Base-by-base conservation (phyloP, 352 stramenopile species). In the Globisporangium recalcitrans region DNA sequence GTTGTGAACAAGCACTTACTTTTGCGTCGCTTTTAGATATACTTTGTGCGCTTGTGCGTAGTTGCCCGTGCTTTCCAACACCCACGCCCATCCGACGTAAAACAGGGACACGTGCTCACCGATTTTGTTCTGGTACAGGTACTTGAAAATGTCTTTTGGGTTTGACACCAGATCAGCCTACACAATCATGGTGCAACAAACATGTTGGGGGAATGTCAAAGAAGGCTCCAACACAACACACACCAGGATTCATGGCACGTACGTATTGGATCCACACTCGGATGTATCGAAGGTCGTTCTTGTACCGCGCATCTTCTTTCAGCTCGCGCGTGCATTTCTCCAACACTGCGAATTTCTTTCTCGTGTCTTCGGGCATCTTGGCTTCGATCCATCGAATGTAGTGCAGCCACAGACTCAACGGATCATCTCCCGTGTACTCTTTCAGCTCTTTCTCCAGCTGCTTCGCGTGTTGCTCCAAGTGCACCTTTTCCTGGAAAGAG, bases 211-310 rank as follows among this genome's bases (percentile, higher is more conserved):
- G n/a, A n/a, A n/a, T n/a, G n/a, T n/a, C n/a, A n/a, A 9, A 9
- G 22, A 21, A 21, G 38, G 19, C 9, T 22, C 16, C 21, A 60
- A 24, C 9, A 4, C n/a, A 34, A 44, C 24, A 24, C 9, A 21
- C 10, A 40, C 5, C 4, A 36, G 5, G 14, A 21, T 56, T 22
- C n/a, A n/a, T n/a, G 13, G 11, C n/a, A 81, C 82, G 64, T 71
- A 93, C 86, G 53, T 93, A 95, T 93, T 90, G 80, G 40, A 95
- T 89, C 86, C 86, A 95, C 31, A 95, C 67, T 3, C 82, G 79
- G 34, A 93, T 75, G 70, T 94, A 95, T 63, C 82, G 72, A 49
- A 87, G 75, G 60, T 93, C 85, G 67, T 95, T 80, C 64, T 73
- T 80, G 74, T 95, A 95, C 51, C 71, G 60, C 1, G 65, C 34